Percentiles rank a stretch among this genome's conserved stretches.
Evolutionary conservation across 805 yeast species (phyloP).

Genomic region (Metschnikowia cubensis): DNA sequence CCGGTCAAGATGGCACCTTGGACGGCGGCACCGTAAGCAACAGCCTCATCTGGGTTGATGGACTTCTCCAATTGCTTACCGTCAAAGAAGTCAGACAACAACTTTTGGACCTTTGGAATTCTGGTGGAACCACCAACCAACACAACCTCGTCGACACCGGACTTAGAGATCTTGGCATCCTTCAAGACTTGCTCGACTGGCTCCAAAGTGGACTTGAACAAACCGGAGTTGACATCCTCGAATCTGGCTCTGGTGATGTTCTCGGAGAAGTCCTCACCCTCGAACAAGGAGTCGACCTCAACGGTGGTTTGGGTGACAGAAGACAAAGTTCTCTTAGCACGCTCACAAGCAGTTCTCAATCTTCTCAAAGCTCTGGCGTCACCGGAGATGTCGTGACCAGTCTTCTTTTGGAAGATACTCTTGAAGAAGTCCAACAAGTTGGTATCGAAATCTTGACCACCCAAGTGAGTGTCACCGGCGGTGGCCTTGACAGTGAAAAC

Average conservation of each 20-base stretch:
- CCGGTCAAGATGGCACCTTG: constrained; percentile 75
- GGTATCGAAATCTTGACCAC: constrained; percentile 52
- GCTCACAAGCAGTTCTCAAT: constrained; percentile 95
- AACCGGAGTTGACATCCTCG: constrained; percentile 90
- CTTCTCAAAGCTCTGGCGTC: constrained; percentile 56
- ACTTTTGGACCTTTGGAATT: constrained; percentile 96
- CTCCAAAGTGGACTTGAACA: constrained; percentile 90
- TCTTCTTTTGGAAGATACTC: constrained; percentile 45
- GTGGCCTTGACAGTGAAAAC: constrained; percentile 95
- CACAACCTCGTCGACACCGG: constrained; percentile 90
- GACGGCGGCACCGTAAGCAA: constrained; percentile 98
- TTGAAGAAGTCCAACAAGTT: constrained; percentile 47
- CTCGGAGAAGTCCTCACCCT: constrained; percentile 94
- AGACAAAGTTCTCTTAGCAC: constrained; percentile 95
- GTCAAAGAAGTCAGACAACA: constrained; percentile 83
- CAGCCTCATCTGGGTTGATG: constrained; percentile 99
- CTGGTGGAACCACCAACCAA: constrained; percentile 99
- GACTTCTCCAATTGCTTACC: constrained; percentile 97
- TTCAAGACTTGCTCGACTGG: constrained; percentile 95
- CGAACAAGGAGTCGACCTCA: constrained; percentile 92
- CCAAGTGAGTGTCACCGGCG: constrained; percentile 51
- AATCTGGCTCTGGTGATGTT: constrained; percentile 96
- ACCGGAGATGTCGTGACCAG: constrained; percentile 43
- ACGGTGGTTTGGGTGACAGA: constrained; percentile 93
- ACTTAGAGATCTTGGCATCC: constrained; percentile 85